Conservation (phyloP, 129 eudicot genomes). For the Pulicaria dysenterica region DNA sequence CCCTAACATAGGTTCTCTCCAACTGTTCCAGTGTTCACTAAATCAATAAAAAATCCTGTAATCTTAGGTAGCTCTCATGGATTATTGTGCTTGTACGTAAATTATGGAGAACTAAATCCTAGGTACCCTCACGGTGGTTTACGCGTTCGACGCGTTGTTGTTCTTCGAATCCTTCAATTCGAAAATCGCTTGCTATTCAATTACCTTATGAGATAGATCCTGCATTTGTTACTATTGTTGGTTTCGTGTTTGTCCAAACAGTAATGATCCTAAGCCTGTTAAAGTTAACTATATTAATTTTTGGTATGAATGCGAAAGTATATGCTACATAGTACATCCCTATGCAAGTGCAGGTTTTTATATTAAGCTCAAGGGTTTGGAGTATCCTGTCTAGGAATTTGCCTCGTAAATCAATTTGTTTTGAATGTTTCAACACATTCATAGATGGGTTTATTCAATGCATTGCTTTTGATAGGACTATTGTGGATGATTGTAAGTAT, state of each 20-base stretch:
- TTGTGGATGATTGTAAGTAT: background rate
- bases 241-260: slow-evolving; percentile 15
- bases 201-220: background rate
- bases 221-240: background rate
- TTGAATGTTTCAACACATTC: background rate
- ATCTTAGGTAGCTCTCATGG: slow-evolving; percentile 6
- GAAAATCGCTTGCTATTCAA: background rate
- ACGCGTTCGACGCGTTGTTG: background rate
- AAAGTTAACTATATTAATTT: no score
- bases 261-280: no score
- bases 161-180: slow-evolving; percentile 18
- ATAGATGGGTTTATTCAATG: slow-evolving; percentile 2
- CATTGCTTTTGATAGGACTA: background rate
- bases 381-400: background rate
- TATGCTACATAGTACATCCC: no score
- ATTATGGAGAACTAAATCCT: no score
- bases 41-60: background rate
- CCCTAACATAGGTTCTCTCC: background rate
- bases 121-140: no score
- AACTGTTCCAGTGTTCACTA: background rate
- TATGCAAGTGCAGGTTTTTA: background rate
- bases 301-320: no score
- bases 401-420: background rate
- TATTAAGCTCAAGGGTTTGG: background rate
- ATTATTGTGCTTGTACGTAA: background rate